Evolutionary conservation across 345 rosid species (phyloP).

Genomic region (Brassica rapa): DNA sequence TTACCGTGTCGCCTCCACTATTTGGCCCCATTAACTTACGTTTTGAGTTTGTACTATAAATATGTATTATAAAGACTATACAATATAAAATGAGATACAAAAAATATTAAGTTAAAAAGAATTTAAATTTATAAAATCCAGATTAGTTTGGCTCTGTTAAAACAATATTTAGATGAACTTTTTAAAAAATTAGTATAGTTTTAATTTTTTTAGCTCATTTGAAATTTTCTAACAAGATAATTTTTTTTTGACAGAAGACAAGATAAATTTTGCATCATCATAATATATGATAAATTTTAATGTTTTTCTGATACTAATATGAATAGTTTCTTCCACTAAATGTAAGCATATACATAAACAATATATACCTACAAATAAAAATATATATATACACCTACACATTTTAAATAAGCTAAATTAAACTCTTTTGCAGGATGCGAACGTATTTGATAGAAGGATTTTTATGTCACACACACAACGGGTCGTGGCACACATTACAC

Average conservation of each 20-base stretch:
- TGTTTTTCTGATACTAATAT: neutral
- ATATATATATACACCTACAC: neutral
- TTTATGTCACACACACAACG: constrained; percentile 87
- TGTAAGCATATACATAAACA: neutral
- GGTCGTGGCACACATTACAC: constrained; percentile 96
- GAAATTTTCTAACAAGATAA: neutral
- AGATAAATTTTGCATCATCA: neutral
- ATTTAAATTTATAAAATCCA: neutral
- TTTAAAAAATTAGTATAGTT: neutral
- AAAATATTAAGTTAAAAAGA: neutral
- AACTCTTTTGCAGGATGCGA: constrained; percentile 40
- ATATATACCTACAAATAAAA: neutral
- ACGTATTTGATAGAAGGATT: constrained; percentile 89
- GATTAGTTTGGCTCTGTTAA: neutral
- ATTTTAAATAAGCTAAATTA: neutral
- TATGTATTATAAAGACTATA: neutral
- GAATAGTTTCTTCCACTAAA: neutral
- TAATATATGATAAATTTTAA: neutral
- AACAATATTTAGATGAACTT: neutral
- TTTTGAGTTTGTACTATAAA: constrained; percentile 16
- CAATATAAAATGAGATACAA: constrained; percentile 9
- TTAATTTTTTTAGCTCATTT: neutral
- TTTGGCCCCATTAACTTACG: constrained; percentile 8
- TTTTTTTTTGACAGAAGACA: neutral
- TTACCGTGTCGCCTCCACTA: constrained; percentile 38